Base-by-base conservation (phyloP, 371 early-diverging fungal species). In the Mortierella sp. region DNA sequence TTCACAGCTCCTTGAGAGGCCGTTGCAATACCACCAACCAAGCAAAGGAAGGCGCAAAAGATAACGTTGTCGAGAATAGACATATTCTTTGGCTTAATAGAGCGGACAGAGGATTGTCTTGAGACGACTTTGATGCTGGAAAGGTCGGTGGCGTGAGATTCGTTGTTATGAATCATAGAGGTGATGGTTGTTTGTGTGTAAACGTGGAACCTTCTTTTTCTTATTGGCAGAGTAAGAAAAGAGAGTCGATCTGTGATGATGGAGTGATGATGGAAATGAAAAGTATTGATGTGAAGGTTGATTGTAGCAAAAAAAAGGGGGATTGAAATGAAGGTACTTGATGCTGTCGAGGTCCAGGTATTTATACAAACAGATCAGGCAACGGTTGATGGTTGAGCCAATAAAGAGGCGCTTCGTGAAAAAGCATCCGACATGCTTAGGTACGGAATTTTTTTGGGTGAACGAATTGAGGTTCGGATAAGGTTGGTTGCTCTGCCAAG, bases 1-100 rank as follows among this genome's bases (percentile, higher is more conserved):
- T 83, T 83, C 51, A 83, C 70, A 28, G 73, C 71, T 16, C 83
- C 83, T 45, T 83, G 83, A 6, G 73, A 83, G 9, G 77, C 77
- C 3, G 73, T 83, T 20, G 77, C 72, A n/a, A 76, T 30, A 52
- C 83, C 83, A 39, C 71, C 83, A 61, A 83, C 40, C 32, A 83
- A 30, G 62, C 77, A 70, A 45, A 83, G 68, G 62, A 73, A 73
- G 22, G 71, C 77, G 64, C 73, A 73, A 30, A 83, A 83, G 67
- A 83, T 70, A 40, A 77, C 54, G 52, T 69, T 83, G 39, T 83
- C 83, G 54, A 83, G 83, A 39, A 83, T 51, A 24, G 73, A 58
- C 79, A 78, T 78, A 57, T 52, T 49, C 37, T 49, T 73, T 11
- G 45, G 67, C 47, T 69, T 69, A 60, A 66, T 73, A 45, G 73